Evolutionary conservation across 192 early-diverging fungal genomes (phyloP).

Genomic region (Coemansia aciculifera): DNA sequence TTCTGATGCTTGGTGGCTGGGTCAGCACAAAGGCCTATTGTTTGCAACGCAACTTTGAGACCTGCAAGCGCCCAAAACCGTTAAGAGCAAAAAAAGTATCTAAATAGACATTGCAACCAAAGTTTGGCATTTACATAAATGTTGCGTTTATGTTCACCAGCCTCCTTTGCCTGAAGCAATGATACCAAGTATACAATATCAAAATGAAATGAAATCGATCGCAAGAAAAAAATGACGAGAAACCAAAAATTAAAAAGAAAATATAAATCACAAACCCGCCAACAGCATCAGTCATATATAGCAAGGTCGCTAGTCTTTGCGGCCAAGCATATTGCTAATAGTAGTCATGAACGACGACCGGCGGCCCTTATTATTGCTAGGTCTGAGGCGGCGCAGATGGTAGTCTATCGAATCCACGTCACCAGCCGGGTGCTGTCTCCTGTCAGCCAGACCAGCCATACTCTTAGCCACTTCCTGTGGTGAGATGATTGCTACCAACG

Average conservation of each 20-base stretch:
- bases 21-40: too few relatives aligned
- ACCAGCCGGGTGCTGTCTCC: slow-evolving; percentile 1
- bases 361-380: slow-evolving; percentile 27
- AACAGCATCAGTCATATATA: not conserved
- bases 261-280: not conserved
- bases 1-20: too few relatives aligned
- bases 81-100: too few relatives aligned
- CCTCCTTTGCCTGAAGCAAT: not conserved
- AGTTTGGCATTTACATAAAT: too few relatives aligned
- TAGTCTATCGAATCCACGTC: slow-evolving; percentile 49
- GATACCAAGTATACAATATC: not conserved
- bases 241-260: not conserved
- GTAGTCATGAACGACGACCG: slow-evolving; percentile 55
- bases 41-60: too few relatives aligned
- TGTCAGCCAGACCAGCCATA: slow-evolving; percentile 4
- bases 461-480: slow-evolving; percentile 1
- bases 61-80: too few relatives aligned
- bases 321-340: slow-evolving; percentile 49
- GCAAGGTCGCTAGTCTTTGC: slow-evolving; percentile 25
- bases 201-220: not conserved
- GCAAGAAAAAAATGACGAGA: not conserved
- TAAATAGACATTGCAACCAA: too few relatives aligned
- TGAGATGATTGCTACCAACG: slow-evolving; percentile 12
- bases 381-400: slow-evolving; percentile 33
- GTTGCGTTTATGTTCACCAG: not conserved